Base-by-base conservation (phyloP, 257 asterid species). In the Henckelia pumila region DNA sequence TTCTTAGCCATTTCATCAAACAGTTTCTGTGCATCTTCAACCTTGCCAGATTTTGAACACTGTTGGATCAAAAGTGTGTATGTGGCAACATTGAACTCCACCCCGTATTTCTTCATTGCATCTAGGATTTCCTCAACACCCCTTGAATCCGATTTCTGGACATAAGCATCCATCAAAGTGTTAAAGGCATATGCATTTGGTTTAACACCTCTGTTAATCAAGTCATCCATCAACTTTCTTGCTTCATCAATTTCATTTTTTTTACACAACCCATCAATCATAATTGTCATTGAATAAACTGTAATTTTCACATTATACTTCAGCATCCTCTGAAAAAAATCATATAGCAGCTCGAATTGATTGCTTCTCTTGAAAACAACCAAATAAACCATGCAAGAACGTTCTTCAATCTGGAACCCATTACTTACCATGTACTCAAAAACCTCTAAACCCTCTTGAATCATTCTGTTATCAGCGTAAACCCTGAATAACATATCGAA, bases 381-480 rank as follows among this genome's bases (percentile, higher is more conserved):
- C 78, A 94, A 77, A 73, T 78, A 86, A 71, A 81, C 93, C 92
- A 85, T 85, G 68, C 97, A 90, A 74, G 99, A 82, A 52, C 90
- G 87, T 55, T 88, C 92, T 59, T 88, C 97, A 33, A 91, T 80
- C 52, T 32, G 81, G 44, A 82, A 68, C 66, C 83, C 91, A 64
- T 71, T 82, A 19, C 44, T 71, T 66, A 74, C 77, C 85, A 84
- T 82, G 37, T 77, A 72, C 67, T 77, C 82, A 55, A 84, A 84
- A 56, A 82, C 78, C 79, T 71, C 81, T 66, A 82, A 63, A 47
- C 70, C 84, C 81, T 73, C 84, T 4, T 73, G 78, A 22, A 82
- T 75, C 65, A 64, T 79, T 28, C 78, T 16, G 61, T 64, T 75
- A 47, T 84, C 87, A 19, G 77, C 79, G 37, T 73, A 84, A 73